These are phyloP conservation scores for Pseudozyma hubeiensis DNA, from an alignment of 1,284 basidiomycete species.

Conservation along the genomic window DNA sequence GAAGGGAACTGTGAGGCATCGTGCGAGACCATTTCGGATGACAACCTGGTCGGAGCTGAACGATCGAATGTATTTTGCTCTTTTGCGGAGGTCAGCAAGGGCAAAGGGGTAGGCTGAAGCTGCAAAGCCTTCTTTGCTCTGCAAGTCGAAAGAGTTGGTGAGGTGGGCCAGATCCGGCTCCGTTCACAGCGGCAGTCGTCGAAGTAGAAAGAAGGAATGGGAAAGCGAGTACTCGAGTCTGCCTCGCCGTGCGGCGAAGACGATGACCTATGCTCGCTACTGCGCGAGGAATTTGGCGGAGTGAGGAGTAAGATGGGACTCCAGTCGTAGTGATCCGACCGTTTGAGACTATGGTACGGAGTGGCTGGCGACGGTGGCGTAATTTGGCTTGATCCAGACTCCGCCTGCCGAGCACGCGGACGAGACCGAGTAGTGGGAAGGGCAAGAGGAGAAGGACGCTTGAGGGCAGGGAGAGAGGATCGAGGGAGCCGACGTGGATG, in stretches of 20 bases:
- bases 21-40: no score
- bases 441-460: neutral
- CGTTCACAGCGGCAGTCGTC: constrained; percentile 1
- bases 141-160: constrained; percentile 21
- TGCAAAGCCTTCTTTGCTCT: constrained; percentile 12
- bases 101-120: neutral
- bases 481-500: neutral
- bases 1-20: neutral
- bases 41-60: neutral
- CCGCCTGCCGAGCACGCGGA: neutral
- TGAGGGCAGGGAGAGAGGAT: neutral
- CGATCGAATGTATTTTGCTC: neutral
- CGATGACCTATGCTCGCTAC: neutral
- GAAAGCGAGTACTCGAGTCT: neutral
- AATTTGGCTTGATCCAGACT: neutral
- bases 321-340: constrained; percentile 16
- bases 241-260: neutral
- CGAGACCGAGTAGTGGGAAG: neutral
- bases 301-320: constrained; percentile 23
- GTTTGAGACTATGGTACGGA: neutral
- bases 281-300: constrained; percentile 15
- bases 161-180: constrained; percentile 17
- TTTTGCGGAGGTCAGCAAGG: neutral
- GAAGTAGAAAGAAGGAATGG: neutral
- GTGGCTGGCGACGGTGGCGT: constrained; percentile 1